Base-by-base conservation (phyloP, 306 rosid genomes). In the Luffa acutangula region DNA sequence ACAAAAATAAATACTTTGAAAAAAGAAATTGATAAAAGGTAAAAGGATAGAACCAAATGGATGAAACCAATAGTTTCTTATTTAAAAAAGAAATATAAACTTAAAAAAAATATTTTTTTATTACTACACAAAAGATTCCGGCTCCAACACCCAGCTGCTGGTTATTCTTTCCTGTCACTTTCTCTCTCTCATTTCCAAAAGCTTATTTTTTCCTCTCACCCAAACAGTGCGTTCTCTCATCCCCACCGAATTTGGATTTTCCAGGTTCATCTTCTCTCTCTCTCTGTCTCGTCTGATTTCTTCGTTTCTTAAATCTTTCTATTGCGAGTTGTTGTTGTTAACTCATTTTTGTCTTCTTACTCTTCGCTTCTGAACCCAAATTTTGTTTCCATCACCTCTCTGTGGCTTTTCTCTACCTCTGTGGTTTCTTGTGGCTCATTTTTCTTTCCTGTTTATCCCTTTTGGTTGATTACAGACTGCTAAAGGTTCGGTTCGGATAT, bases 141-240 rank as follows among this genome's bases (percentile, higher is more conserved):
- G 25, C 75, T 75, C 85, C 88, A 79, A 80, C 58, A 18, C 89
- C 49, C 79, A 17, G 63, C 62, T 34, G 78, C 78, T 75, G 76
- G 72, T 66, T 42, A 66, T 60, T 72, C 75, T 81, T 82, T 49
- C 70, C 66, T 37, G 53, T 70, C 80, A 59, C 79, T 83, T 65
- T 78, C 82, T 52, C 51, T 31, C 82, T 51, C 78, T 33, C 75
- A 77, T 81, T 80, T 72, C 82, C 82, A 56, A 37, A 39, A 51
- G 8, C 75, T 76, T 85, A n/a, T 58, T 80, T 84, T 79, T 82
- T 36, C 46, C 82, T 81, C 60, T 57, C 14, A 51, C 51, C 85
- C 83, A 76, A 67, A 81, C 82, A 80, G 67, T 31, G 9, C 80
- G 49, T 8, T 70, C 51, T 75, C 80, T 43, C 51, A 1, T 66